These are phyloP conservation scores for Pleurotus cornucopiae DNA, from an alignment of 768 basidiomycete genomes.

Conservation along the genomic window DNA sequence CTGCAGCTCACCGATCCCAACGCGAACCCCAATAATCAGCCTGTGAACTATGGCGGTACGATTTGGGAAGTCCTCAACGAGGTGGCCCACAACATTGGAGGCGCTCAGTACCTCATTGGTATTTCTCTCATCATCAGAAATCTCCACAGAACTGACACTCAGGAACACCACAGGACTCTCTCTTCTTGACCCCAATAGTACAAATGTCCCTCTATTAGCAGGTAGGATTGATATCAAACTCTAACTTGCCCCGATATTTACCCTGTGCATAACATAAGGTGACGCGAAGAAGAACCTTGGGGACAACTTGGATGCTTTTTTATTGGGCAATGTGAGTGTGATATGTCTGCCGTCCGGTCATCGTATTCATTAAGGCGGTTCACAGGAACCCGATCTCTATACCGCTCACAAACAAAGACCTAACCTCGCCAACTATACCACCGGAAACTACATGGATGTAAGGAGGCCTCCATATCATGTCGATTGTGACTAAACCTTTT, in stretches of 20 bases:
- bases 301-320: slow-evolving; percentile 35
- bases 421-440: slow-evolving; percentile 40
- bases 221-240: slow-evolving; percentile 11
- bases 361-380: neutral
- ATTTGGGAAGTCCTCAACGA: slow-evolving; percentile 43
- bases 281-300: slow-evolving; percentile 33
- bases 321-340: slow-evolving; percentile 44
- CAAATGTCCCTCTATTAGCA: slow-evolving; percentile 26
- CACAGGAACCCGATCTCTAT: slow-evolving; percentile 61
- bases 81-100: slow-evolving; percentile 24
- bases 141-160: too few species aligned
- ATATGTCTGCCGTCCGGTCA: neutral
- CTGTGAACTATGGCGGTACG: slow-evolving; percentile 42
- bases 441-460: slow-evolving; percentile 41
- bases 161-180: slow-evolving; percentile 30
- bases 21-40: slow-evolving; percentile 39
- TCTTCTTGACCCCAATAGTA: slow-evolving; percentile 33
- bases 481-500: neutral
- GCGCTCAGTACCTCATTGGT: slow-evolving; percentile 30
- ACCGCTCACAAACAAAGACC: slow-evolving; percentile 36
- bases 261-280: slow-evolving; percentile 22
- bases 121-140: neutral
- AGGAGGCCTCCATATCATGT: slow-evolving; percentile 9
- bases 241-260: neutral
- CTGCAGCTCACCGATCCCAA: slow-evolving; percentile 28